Evolutionary conservation across 768 basidiomycete genomes (phyloP).

Genomic region (Mycena venus): DNA sequence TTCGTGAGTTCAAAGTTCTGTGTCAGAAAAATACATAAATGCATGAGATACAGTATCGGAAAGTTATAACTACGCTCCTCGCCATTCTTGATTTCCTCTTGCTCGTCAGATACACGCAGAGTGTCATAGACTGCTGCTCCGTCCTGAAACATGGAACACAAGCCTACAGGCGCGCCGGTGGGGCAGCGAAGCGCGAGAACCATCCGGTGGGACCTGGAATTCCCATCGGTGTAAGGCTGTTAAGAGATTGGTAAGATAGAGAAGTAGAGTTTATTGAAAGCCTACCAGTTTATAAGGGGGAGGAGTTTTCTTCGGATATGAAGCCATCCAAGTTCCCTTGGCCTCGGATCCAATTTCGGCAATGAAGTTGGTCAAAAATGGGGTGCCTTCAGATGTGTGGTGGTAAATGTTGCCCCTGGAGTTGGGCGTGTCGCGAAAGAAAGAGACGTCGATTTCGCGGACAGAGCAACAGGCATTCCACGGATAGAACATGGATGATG

Average conservation of each 20-base stretch:
- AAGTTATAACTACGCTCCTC: background rate
- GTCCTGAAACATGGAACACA: background rate
- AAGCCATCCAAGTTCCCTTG: conserved; percentile 14
- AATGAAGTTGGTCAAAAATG: conserved; percentile 5
- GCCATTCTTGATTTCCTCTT: background rate
- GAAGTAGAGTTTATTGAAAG: background rate
- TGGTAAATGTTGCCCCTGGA: background rate
- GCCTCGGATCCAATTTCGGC: conserved; percentile 20
- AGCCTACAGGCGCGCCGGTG: background rate
- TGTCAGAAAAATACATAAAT: background rate
- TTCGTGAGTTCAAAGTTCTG: background rate
- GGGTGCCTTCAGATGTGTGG: background rate
- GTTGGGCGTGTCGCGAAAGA: background rate
- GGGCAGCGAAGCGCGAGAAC: background rate
- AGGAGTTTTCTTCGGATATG: background rate
- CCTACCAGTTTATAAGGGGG: background rate
- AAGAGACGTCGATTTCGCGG: background rate
- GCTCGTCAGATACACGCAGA: background rate
- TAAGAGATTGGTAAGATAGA: background rate
- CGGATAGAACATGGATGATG: too few species aligned
- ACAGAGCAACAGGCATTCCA: too few species aligned
- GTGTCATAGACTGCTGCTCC: background rate
- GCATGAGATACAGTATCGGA: background rate
- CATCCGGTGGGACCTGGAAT: background rate
- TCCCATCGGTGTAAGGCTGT: background rate